Conservation (phyloP, 257 asterid species). For the Forsythia suspensa region DNA sequence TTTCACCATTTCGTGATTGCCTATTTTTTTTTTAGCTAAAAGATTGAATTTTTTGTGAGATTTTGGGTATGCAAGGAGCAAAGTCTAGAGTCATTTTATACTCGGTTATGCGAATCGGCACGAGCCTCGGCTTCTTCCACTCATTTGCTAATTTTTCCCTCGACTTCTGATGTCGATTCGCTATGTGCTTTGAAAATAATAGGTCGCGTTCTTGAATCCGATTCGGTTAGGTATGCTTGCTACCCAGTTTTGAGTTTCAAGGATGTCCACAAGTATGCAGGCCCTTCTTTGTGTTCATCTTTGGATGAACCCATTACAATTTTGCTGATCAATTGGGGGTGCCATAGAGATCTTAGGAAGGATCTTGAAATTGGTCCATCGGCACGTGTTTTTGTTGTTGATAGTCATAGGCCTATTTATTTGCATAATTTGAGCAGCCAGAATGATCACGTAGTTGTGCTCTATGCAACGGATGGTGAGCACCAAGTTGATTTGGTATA, state of each 20-base stretch:
- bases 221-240: constrained; percentile 96
- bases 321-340: constrained; percentile 94
- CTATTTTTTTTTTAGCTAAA: neutral
- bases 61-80: constrained; percentile 56
- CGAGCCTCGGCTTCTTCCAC: constrained; percentile 58
- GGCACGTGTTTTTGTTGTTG: constrained; percentile 81
- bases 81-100: constrained; percentile 66
- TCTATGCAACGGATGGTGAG: constrained; percentile 78
- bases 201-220: constrained; percentile 82
- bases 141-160: constrained; percentile 85
- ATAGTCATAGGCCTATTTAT: constrained; percentile 96
- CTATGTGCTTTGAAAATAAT: constrained; percentile 84
- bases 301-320: constrained; percentile 51
- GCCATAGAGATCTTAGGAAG: constrained; percentile 85
- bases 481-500: constrained; percentile 78
- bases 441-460: constrained; percentile 82
- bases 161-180: constrained; percentile 95
- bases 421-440: constrained; percentile 75
- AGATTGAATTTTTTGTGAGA: constrained; percentile 20
- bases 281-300: constrained; percentile 46
- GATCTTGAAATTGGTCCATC: constrained; percentile 57
- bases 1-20: constrained; percentile 26
- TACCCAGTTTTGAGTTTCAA: constrained; percentile 89
- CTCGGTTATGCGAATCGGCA: constrained; percentile 65
- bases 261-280: constrained; percentile 83